Evolutionary conservation across 176 grass and related monocot species (phyloP), one percentile per base, ranked within the genome.

Genomic region (Secale cereale): DNA sequence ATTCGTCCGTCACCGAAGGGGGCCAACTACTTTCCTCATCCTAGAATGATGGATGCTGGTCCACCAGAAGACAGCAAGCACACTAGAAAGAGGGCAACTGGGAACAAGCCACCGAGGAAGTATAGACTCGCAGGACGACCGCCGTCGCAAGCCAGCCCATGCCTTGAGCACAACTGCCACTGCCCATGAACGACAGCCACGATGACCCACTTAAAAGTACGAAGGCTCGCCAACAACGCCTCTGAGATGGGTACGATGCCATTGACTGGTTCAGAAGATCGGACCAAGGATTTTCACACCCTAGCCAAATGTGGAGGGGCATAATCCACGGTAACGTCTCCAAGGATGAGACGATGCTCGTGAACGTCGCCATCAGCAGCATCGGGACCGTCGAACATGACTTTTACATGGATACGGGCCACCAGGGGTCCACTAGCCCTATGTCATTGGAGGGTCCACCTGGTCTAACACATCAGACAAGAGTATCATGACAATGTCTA

Each of bases 71-170:
- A 26, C 25, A 62, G 1, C 9, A 12, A 10, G 3, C 4, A 12
- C 23, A 10, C 59, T 61, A 61, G 23, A 27, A 10, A 23, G 10
- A 26, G 4, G 1, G 4, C n/a, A 61, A 61, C 57, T 23, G 23
- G 23, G 27, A 27, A 26, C 0, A 5, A 12, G 25, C 11, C 59
- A 61, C 4, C 12, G 23, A 61, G 4, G 59, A 61, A 61, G 57
- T 45, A 45, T 45, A 61, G 2, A 25, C 7, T 11, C 2, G 7
- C 2, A 59, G 2, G 7, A n/a, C 8, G 4, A 10, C 59, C 57
- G 0, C 3, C 57, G 5, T 9, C 2, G 22, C 0, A 11, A 26
- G 7, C 10, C n/a, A 22, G 3, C 10, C 59, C 23, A 5, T 0
- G 1, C 23, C 4, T 4, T 12, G 10, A 13, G 59, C 23, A 10